Conservation (phyloP, 2,329 filamentous ascomycete genomes). For the Trichoderma breve region DNA sequence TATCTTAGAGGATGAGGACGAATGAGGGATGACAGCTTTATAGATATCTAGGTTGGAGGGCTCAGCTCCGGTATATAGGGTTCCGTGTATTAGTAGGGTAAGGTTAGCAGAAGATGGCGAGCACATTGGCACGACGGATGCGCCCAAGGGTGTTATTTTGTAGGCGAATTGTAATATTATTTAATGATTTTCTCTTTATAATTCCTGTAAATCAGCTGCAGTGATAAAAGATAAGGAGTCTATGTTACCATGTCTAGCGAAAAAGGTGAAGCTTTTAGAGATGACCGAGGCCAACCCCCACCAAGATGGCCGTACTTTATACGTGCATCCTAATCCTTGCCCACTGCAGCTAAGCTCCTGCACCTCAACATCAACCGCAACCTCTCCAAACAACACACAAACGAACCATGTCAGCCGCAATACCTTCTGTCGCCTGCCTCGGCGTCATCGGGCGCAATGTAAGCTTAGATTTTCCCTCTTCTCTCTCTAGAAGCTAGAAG, state of each 20-base stretch:
- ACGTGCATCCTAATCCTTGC: constrained; percentile 10
- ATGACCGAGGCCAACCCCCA: background rate
- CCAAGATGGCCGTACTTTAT: background rate
- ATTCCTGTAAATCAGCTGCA: background rate
- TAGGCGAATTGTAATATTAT: background rate
- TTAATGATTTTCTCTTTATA: background rate
- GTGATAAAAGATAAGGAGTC: background rate
- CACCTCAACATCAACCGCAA: constrained; percentile 6
- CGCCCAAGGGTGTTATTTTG: background rate
- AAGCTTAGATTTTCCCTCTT: constrained; percentile 32
- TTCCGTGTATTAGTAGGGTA: background rate
- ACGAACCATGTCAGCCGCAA: constrained; percentile 54
- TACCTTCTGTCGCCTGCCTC: constrained; percentile 86
- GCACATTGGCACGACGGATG: background rate
- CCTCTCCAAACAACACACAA: constrained; percentile 15
- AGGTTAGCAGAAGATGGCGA: background rate
- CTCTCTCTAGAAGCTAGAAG: background rate
- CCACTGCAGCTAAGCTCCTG: constrained; percentile 19
- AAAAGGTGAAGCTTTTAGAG: background rate
- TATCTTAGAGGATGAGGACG: constrained; percentile 49
- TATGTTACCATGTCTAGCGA: background rate
- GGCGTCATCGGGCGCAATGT: constrained; percentile 93
- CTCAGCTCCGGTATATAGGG: background rate
- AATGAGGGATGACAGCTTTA: constrained; percentile 26
- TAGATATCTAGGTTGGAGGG: background rate